These are phyloP conservation scores for Claviceps pusilla DNA, from an alignment of 2,329 filamentous ascomycete species.

Conservation along the genomic window DNA sequence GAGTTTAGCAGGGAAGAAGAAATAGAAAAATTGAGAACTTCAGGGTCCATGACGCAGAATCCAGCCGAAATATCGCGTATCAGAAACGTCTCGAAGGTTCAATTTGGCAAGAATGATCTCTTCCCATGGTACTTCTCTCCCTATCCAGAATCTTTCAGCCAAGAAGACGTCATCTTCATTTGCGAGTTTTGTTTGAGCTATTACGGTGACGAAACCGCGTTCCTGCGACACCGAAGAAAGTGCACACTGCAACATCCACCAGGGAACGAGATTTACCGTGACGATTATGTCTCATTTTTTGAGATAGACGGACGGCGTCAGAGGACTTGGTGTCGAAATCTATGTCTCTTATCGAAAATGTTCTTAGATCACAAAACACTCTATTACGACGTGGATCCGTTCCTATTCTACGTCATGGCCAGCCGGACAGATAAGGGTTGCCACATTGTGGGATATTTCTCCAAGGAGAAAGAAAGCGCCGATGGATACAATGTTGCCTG, in stretches of 20 bases:
- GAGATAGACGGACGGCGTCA: slow-evolving; percentile 93
- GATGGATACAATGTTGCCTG: slow-evolving; percentile 97
- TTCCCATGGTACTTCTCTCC: slow-evolving; percentile 99
- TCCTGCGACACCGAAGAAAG: slow-evolving; percentile 73
- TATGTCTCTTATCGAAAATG: slow-evolving; percentile 87
- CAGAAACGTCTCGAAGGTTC: slow-evolving; percentile 81
- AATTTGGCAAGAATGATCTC: slow-evolving; percentile 83
- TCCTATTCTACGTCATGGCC: slow-evolving; percentile 97
- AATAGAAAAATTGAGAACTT: slow-evolving; percentile 87
- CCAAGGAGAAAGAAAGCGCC: slow-evolving; percentile 92
- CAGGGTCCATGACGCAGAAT: slow-evolving; percentile 97
- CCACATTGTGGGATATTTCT: slow-evolving; percentile 98
- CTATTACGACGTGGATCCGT: slow-evolving; percentile 98
- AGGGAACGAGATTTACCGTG: slow-evolving; percentile 95
- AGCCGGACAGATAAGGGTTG: slow-evolving; percentile 76
- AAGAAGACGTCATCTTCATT: slow-evolving; percentile 83
- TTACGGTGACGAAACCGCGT: slow-evolving; percentile 69
- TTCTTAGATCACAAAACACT: slow-evolving; percentile 97
- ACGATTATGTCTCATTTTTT: slow-evolving; percentile 87
- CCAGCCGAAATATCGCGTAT: slow-evolving; percentile 93
- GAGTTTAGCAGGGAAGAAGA: slow-evolving; percentile 73
- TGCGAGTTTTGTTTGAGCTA: slow-evolving; percentile 96
- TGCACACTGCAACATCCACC: slow-evolving; percentile 85
- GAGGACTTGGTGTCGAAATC: slow-evolving; percentile 88
- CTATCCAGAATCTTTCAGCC: slow-evolving; percentile 77